Base-by-base conservation (phyloP, 139 green algal genomes). In the Picochlorum costavermella region DNA sequence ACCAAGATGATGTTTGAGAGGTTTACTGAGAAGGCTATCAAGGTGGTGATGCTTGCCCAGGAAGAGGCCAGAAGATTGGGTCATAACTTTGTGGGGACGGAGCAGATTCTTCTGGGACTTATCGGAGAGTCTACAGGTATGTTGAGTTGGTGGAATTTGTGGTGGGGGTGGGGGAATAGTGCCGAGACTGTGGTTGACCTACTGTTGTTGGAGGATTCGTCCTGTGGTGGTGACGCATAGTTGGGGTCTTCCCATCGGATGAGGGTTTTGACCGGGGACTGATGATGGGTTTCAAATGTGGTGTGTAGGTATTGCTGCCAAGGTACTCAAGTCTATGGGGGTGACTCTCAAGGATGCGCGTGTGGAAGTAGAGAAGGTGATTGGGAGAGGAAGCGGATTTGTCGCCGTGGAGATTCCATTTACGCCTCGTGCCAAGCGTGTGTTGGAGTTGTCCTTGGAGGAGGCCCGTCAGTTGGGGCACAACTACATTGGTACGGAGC, bases 401-500 rank as follows among this genome's bases (percentile, higher is more conserved):
- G 94, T 99, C 5, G 94, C 94, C 4, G 94, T 98, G 14, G 92
- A 98, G 69, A 98, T 99, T 74, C 92, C 92, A 16, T 99, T 99
- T 80, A 99, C 94, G 2, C 94, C 94, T 0, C 81, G 92, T 28
- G 94, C 94, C 14, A 99, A 99, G 86, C 89, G 94, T 12, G 94
- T 99, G 37, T 79, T 99, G 76, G 94, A 99, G 79, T 87, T 99
- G 50, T 93, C 87, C 2, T 73, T 99, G 55, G 94, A 99, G 74
- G 94, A 99, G 80, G 94, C 94, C 3, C 81, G 94, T 25, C 88
- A 97, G 73, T 86, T 99, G 23, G 93, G 92, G 58, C 94, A 99
- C 88, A 98, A 97, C 80, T 99, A 98, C 89, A 99, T 99, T 59
- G 94, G 94, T 63, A 98, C 94, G 0, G 94, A 99, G 86, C 94